Base-by-base conservation (phyloP, 345 rosid genomes). In the Aurinia saxatilis region DNA sequence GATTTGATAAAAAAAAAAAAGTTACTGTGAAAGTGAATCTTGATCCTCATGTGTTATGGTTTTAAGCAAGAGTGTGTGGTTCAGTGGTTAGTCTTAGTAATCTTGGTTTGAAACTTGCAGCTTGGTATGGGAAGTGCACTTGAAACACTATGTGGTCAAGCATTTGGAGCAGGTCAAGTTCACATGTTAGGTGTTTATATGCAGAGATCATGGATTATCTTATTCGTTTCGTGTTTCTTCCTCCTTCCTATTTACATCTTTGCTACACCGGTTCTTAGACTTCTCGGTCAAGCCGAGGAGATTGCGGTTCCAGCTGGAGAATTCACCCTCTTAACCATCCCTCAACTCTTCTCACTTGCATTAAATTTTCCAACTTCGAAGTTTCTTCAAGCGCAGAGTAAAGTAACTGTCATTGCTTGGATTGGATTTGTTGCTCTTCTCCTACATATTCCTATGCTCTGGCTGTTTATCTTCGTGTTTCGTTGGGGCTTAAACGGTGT, bases 41-140 rank as follows among this genome's bases (percentile, higher is more conserved):
- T 21, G 2, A 21, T 1, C 25, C 2, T 21, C 25, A 21, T 21
- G 25, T 21, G 25, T 21, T 21, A 21, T 21, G 25, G 25, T 2
- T 21, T 21, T 21, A 21, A 21, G 25, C n/a, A n/a, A n/a, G n/a
- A n/a, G n/a, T n/a, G n/a, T n/a, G n/a, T n/a, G n/a, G n/a, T n/a
- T n/a, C n/a, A n/a, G n/a, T n/a, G n/a, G n/a, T n/a, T n/a, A n/a
- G n/a, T n/a, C 25, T 4, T 21, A 21, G 25, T 27, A 27, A 27
- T 48, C 30, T 29, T 14, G 17, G 12, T 30, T 31, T 17, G 18
- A 60, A n/a, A 33, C 11, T 1, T 63, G 82, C 64, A 90, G 96
- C 86, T 88, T 41, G 98, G 98, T 1, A 84, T 84, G 98, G 98
- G 90, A 57, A 91, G 98, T 77, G 98, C 95, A 23, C 79, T 88